Evolutionary conservation across 495 filamentous ascomycete species (phyloP), one percentile per base, ranked within the genome.

Genomic region (Echria macrotheca): DNA sequence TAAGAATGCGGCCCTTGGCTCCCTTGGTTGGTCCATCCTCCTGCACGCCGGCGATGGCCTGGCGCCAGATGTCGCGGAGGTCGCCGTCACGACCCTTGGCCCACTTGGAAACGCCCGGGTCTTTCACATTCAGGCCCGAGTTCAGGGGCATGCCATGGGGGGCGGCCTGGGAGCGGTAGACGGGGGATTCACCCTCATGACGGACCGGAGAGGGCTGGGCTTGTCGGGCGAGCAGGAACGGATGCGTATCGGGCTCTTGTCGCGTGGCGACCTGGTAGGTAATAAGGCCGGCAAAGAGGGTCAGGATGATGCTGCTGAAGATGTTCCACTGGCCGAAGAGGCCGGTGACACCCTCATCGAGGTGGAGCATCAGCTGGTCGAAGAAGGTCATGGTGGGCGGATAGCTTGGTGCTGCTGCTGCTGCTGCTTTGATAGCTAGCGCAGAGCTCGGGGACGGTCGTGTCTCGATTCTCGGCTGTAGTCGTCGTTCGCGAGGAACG

Each of bases 61-160:
- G 74, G 47, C 83, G 83, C 93, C 93, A 99, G 38, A 99, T 74
- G 65, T 99, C 93, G 38, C 93, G 79, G 48, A 99, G 73, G 54
- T 99, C 93, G 14, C 93, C 93, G 63, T 93, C 82, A 55, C 84
- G 79, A 17, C 91, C 91, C 50, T 74, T 75, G 0, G 81, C 74
- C 84, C 91, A 97, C 65, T 85, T 86, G 14, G 87, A 85, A 19
- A 83, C 83, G 6, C 85, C 86, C 1, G 87, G 74, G 31, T 91
- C 86, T 63, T 88, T 90, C 18, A 99, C 86, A 55, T 85, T 86
- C 37, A 99, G 72, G 11, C 93, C 91, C 18, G 80, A 72, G 49
- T 84, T 82, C 11, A 97, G 79, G 6, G 88, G 86, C 68, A 87
- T 85, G 42, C 89, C 84, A 65, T 89, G 81, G 10, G 90, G 91